Percentiles rank a stretch among this genome's conserved stretches.
Evolutionary conservation across 2,329 filamentous ascomycete genomes (phyloP).

Genomic region (Thyridium curvatum): DNA sequence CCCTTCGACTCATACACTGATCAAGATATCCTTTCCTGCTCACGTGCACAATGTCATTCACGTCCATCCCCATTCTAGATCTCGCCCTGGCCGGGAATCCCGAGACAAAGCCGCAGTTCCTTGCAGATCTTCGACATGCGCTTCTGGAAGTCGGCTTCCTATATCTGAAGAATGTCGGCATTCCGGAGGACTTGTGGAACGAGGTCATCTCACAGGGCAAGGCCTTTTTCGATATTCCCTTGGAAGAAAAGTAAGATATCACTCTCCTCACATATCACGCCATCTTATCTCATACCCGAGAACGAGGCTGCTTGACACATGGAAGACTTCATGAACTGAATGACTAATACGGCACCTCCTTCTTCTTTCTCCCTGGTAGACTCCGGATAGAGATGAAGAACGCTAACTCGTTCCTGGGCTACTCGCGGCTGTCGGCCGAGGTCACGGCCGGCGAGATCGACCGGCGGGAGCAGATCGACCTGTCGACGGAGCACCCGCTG

Average conservation of each 20-base stretch:
- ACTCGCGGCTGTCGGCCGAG: slow-evolving; percentile 59
- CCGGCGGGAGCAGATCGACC: slow-evolving; percentile 80
- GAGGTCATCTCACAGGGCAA: slow-evolving; percentile 62
- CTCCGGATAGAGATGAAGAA: slow-evolving; percentile 69
- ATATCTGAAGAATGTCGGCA: slow-evolving; percentile 75
- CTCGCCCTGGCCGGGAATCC: slow-evolving; percentile 59
- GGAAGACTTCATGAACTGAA: too few relatives aligned
- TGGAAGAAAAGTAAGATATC: slow-evolving; percentile 66
- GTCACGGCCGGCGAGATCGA: slow-evolving; percentile 70
- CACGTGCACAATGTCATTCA: slow-evolving; percentile 55
- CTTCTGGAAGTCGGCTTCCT: slow-evolving; percentile 84
- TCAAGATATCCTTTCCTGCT: too few relatives aligned
- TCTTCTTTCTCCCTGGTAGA: slow-evolving; percentile 24
- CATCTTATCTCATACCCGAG: too few relatives aligned
- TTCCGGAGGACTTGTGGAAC: slow-evolving; percentile 58
- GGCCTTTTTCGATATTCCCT: slow-evolving; percentile 70
- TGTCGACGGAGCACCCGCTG: slow-evolving; percentile 70
- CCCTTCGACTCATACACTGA: too few relatives aligned
- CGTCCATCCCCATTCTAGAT: slow-evolving; percentile 70
- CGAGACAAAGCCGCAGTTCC: slow-evolving; percentile 64
- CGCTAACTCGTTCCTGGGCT: slow-evolving; percentile 64
- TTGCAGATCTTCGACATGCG: slow-evolving; percentile 64
- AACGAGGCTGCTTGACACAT: too few relatives aligned
- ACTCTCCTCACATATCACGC: too few relatives aligned
- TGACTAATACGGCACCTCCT: neutral